Evolutionary conservation across 805 yeast genomes (phyloP).

Genomic region (Ogataea nitratoaversa): DNA sequence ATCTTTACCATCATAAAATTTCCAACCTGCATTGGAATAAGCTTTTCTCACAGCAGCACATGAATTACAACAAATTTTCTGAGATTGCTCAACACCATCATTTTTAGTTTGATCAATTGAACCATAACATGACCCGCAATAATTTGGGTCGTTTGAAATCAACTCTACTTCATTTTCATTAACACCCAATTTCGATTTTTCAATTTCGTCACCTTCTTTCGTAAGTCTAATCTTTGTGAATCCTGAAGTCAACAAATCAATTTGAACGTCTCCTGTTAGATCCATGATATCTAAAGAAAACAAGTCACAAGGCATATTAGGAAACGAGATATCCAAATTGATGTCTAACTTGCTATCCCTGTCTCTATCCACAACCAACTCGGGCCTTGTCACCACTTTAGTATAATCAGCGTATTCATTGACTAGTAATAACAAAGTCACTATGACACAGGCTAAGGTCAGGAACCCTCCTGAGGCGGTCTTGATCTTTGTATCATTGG

Average conservation of each 20-base stretch:
- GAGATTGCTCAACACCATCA: constrained; percentile 33
- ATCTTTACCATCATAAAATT: constrained; percentile 81
- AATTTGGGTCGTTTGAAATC: constrained; percentile 29
- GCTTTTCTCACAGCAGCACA: constrained; percentile 81
- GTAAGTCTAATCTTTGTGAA: constrained; percentile 67
- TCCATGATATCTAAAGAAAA: constrained; percentile 85
- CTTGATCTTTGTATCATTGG: constrained; percentile 85
- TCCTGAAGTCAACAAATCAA: constrained; percentile 66
- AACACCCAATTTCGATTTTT: constrained; percentile 35
- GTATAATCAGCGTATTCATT: constrained; percentile 78
- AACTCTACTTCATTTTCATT: constrained; percentile 31
- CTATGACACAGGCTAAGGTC: constrained; percentile 62
- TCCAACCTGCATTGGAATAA: constrained; percentile 78
- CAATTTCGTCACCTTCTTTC: constrained; percentile 44
- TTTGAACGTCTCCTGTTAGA: constrained; percentile 77
- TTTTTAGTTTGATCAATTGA: constrained; percentile 58
- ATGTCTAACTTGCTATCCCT: constrained; percentile 71
- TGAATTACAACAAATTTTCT: constrained; percentile 71
- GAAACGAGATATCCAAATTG: constrained; percentile 78
- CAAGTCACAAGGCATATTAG: constrained; percentile 79
- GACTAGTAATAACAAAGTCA: constrained; percentile 58
- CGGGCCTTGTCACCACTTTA: constrained; percentile 66
- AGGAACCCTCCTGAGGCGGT: constrained; percentile 90
- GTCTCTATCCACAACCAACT: constrained; percentile 84
- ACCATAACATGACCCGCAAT: constrained; percentile 93